Evolutionary conservation across 768 basidiomycete genomes (phyloP).

Genomic region (Suillus plorans): DNA sequence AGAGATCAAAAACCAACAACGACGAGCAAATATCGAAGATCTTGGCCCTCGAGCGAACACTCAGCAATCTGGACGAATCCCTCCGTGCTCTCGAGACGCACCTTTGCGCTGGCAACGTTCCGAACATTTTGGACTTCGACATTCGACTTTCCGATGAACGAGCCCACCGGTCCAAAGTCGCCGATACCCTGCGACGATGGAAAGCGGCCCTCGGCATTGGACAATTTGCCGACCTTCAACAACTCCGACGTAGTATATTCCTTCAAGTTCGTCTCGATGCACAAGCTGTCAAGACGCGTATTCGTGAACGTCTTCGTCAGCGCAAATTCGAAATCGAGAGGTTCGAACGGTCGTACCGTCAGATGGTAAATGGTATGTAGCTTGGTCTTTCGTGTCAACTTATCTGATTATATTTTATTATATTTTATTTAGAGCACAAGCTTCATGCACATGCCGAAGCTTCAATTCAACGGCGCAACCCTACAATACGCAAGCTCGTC

Average conservation of each 20-base stretch:
- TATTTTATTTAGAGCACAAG: conserved; percentile 13
- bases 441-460: conserved; percentile 26
- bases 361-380: neutral
- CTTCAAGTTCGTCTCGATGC: neutral
- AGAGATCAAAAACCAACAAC: neutral
- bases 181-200: neutral
- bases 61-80: neutral
- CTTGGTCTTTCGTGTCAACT: conserved; percentile 4
- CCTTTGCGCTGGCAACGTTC: neutral
- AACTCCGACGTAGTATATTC: neutral
- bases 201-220: neutral
- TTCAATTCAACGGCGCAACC: conserved; percentile 26
- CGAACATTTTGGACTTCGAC: neutral
- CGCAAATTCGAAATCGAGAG: conserved; percentile 17
- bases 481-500: conserved; percentile 23
- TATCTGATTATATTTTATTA: conserved; percentile 8
- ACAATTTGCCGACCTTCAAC: neutral
- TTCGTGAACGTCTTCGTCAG: conserved; percentile 15
- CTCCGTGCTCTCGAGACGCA: neutral
- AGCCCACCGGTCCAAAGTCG: neutral
- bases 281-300: conserved; percentile 13
- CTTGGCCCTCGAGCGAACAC: neutral
- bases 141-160: neutral
- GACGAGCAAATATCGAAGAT: neutral
- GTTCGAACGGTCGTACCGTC: conserved; percentile 10